Evolutionary conservation across 768 basidiomycete species (phyloP), one percentile per base, ranked within the genome.

Genomic region (Macrolepiota dolichaula): DNA sequence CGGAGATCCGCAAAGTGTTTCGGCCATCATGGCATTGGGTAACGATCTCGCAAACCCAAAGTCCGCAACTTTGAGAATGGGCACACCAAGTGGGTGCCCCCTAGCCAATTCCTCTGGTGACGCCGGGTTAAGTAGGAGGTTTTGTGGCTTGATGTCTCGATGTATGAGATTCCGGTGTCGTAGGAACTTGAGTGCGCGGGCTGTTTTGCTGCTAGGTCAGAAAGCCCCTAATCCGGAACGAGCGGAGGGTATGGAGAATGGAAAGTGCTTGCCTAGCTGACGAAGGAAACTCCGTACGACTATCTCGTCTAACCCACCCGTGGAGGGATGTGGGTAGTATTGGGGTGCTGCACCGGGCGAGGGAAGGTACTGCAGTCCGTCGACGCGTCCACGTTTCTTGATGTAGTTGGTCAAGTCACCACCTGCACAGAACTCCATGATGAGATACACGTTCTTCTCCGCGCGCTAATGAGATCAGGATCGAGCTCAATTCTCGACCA

Each of bases 121-220:
- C 0, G 95, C 85, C 0, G 96, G 92, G 59, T 87, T 92, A 24
- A 99, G 77, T 0, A 99, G 84, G 0, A 98, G 81, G 73, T 99
- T 98, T 89, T 97, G 95, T 29, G 97, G 97, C 73, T 99, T 99
- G 73, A 99, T 95, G 71, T 98, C 97, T 51, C 97, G 81, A 73
- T 99, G 97, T 37, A 99, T 94, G 49, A 98, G 83, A 70, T 96
- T 91, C 62, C 91, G 82, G 29, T 89, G 83, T 24, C 96, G 83
- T 36, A 98, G 78, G 67, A 98, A 98, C 71, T 94, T 95, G 69
- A 99, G 84, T 2, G 96, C 96, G 51, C 93, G 88, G 7, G 93
- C 96, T 32, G 29, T 32, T n/a, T n/a, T 96, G 57, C 37, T 57
- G 46, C n/a, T 57, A 29, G 52, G 57, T 36, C 47, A 46, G 46